phyloP scores from a whole-genome alignment of 306 rosid species.

The Sphenostylis stenocarpa region DNA sequence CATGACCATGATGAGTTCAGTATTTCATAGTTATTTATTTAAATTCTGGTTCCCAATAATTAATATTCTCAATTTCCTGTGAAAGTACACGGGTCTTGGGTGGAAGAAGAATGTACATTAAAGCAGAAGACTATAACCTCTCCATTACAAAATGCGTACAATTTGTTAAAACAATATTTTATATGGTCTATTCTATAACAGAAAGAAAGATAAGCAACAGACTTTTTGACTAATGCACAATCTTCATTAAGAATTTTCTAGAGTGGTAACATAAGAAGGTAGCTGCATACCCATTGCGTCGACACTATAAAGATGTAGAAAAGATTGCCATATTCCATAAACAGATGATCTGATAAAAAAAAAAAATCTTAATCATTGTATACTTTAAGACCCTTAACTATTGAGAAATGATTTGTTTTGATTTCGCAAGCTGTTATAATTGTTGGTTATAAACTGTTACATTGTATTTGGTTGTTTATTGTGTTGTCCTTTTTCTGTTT shows the following conservation, averaged over 20 bases:
- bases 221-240: background rate
- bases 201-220: background rate
- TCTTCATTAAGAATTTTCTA: background rate
- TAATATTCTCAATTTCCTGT: background rate
- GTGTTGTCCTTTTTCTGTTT: too few relatives aligned
- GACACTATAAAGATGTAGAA: background rate
- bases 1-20: background rate
- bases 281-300: background rate
- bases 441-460: too few relatives aligned
- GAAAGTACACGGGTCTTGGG: background rate
- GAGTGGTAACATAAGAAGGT: background rate
- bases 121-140: background rate
- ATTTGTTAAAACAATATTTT: constrained; percentile 8
- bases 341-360: background rate
- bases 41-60: background rate
- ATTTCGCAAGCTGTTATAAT: too few relatives aligned
- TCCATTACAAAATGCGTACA: background rate
- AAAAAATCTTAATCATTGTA: too few relatives aligned
- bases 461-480: too few relatives aligned
- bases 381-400: background rate
- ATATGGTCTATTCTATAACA: background rate
- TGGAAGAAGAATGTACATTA: constrained; percentile 2
- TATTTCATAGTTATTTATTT: background rate
- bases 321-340: background rate
- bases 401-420: background rate